Evolutionary conservation across 176 grass and related monocot genomes (phyloP), one percentile per base, ranked within the genome.

Genomic region (Aegilops speltoides): DNA sequence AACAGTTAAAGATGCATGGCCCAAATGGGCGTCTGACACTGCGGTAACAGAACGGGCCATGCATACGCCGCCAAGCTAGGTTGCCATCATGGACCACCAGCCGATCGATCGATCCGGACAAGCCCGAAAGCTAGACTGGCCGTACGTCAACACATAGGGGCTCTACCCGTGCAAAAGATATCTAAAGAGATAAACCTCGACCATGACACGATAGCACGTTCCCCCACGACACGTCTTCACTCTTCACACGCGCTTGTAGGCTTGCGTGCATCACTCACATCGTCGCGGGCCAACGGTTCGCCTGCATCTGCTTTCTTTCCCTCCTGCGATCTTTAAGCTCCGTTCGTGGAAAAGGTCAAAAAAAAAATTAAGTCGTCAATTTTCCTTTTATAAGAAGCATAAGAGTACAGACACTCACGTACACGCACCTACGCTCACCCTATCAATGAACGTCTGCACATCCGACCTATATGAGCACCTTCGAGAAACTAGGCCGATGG

Each of bases 401-500:
- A 43, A 43, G 2, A 43, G 40, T 3, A 43, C 3, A 43, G 40
- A 43, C 10, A 10, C 10, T 43, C 40, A 43, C 40, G 11, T 43
- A 43, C 40, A 43, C 0, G 40, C 40, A 43, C 1, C 11, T 43
- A 2, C 0, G 10, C 40, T 43, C 10, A 43, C 10, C 40, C 29
- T 29, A 29, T 29, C 29, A 29, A 43, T 10, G 2, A 43, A 43
- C 29, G 29, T 43, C 10, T 8, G 10, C 40, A 11, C 40, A 43
- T 43, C 40, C 10, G 10, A 43, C 2, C 40, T 0, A 0, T 43
- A 43, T 43, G 10, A 3, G 2, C 40, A 11, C 10, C 10, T 43
- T 11, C 0, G 2, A 43, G 10, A 43, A 5, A 34, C 0, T 43
- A 0, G 10, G 0, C 2, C 0, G 40, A 43, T 43, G 10, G 40